Conservation (phyloP, 257 asterid species). For the Perilla frutescens region DNA sequence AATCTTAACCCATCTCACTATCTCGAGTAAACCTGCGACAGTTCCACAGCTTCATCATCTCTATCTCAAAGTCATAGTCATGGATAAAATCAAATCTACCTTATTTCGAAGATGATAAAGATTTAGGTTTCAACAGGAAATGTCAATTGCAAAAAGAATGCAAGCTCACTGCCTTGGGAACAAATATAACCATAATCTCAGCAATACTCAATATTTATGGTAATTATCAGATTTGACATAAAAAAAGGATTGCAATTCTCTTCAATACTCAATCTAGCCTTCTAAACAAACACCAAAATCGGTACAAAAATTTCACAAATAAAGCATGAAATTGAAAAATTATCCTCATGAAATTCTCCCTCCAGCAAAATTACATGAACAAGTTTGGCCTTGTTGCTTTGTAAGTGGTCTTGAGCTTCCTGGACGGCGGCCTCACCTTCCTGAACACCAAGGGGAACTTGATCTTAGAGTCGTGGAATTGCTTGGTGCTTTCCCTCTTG, state of each 20-base stretch:
- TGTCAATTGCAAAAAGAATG: no score
- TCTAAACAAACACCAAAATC: neutral
- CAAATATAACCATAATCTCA: no score
- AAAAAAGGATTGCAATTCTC: neutral
- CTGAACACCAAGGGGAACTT: constrained; percentile 49
- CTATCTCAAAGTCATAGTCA: no score
- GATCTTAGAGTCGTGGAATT: constrained; percentile 57
- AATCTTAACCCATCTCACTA: no score
- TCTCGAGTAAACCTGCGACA: no score
- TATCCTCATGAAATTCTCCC: neutral
- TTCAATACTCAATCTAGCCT: neutral
- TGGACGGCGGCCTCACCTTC: constrained; percentile 51
- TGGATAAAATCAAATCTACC: no score
- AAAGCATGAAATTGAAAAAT: neutral
- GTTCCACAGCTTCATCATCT: no score
- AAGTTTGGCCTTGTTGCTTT: constrained; percentile 49
- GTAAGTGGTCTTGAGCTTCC: constrained; percentile 50
- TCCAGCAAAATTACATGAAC: constrained; percentile 38
- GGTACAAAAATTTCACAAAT: neutral
- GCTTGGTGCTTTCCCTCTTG: constrained; percentile 64
- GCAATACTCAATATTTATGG: no score
- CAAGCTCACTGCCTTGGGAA: no score
- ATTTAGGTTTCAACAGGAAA: no score
- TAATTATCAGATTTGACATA: no score
- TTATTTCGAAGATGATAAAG: no score